phyloP scores from a whole-genome alignment of 805 yeast genomes.

The Candida sphagnicola region DNA sequence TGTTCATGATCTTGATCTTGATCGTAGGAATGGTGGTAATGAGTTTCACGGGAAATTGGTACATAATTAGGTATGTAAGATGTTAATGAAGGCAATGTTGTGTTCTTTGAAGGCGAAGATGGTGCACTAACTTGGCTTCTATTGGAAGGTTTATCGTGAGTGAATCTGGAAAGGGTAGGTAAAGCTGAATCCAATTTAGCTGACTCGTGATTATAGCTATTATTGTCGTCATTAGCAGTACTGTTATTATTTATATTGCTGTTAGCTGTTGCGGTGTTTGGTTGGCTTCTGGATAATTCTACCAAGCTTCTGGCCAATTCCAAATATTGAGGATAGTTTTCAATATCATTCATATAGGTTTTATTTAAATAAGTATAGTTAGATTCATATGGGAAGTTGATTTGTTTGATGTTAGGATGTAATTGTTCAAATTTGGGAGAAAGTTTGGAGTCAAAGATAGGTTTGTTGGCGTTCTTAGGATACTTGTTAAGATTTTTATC shows the following conservation, averaged over 20 bases:
- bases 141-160: not conserved
- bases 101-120: slow-evolving; percentile 3
- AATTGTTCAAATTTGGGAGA: slow-evolving; percentile 19
- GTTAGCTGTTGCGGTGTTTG: not conserved
- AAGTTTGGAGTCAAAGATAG: slow-evolving; percentile 36
- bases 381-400: slow-evolving; percentile 51
- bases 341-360: slow-evolving; percentile 48
- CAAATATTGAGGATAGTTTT: slow-evolving; percentile 44
- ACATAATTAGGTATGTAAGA: not conserved
- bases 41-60: not conserved
- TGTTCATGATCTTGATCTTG: not conserved
- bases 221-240: too few relatives aligned
- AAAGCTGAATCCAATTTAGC: slow-evolving; percentile 6
- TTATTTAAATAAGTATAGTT: slow-evolving; percentile 47
- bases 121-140: not conserved
- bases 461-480: slow-evolving; percentile 16
- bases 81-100: not conserved
- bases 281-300: slow-evolving; percentile 21
- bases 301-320: slow-evolving; percentile 43
- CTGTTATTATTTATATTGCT: too few relatives aligned
- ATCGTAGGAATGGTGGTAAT: not conserved
- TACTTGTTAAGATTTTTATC: not conserved
- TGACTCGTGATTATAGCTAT: not conserved
- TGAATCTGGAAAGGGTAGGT: slow-evolving; percentile 5
- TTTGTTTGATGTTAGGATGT: slow-evolving; percentile 15